A percentile compares a stretch with the other conserved stretches of the same genome.
phyloP scores from a whole-genome alignment of 2,329 filamentous ascomycete species.

The Cercospora sesami region DNA sequence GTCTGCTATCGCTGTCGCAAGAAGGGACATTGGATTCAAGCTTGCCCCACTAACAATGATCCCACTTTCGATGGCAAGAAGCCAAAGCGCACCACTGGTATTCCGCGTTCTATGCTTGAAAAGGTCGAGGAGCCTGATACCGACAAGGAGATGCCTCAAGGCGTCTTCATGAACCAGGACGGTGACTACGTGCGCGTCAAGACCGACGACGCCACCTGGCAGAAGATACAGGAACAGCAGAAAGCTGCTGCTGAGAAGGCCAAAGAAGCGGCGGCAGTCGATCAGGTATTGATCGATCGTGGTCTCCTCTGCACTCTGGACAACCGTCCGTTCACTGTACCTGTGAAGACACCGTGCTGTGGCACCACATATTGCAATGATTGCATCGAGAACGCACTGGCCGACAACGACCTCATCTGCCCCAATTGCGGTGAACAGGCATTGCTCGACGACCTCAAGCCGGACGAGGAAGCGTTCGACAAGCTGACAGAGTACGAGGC shows the following conservation, averaged over 20 bases:
- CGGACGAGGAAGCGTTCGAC: conserved; percentile 83
- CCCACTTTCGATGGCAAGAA: conserved; percentile 91
- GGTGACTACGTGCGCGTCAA: conserved; percentile 97
- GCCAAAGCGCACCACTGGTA: conserved; percentile 94
- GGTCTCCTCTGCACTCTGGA: conserved; percentile 93
- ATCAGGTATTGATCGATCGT: conserved; percentile 83
- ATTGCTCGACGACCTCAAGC: conserved; percentile 83
- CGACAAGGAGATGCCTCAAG: conserved; percentile 70
- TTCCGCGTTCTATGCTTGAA: conserved; percentile 91
- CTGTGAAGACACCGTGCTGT: conserved; percentile 99
- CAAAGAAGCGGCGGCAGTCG: conserved; percentile 73
- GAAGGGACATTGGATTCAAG: conserved; percentile 97
- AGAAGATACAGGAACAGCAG: conserved; percentile 92
- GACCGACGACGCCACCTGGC: conserved; percentile 93
- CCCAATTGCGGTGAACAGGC: conserved; percentile 90
- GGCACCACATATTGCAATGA: conserved; percentile 98
- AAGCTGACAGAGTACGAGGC: conserved; percentile 75
- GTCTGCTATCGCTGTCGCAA: conserved; percentile 95
- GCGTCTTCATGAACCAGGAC: conserved; percentile 96
- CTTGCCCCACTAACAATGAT: conserved; percentile 97
- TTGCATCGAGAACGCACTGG: conserved; percentile 98
- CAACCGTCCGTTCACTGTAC: conserved; percentile 96
- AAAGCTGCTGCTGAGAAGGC: conserved; percentile 76
- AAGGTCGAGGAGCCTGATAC: conserved; percentile 90
- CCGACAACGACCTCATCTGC: conserved; percentile 96